Base-by-base conservation (phyloP, 75 land plant species). In the Pseudotsuga menziesii region DNA sequence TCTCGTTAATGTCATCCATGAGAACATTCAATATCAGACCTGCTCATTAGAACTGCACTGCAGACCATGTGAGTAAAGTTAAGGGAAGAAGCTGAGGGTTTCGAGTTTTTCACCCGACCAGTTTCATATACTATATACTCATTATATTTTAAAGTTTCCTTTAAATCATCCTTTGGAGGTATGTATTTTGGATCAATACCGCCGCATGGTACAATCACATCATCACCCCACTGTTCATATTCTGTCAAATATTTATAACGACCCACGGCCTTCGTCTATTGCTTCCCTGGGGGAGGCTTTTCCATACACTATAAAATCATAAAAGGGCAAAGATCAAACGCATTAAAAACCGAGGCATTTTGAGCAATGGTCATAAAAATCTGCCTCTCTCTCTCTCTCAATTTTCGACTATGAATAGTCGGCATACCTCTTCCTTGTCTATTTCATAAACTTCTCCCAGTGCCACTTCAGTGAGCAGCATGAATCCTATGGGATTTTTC, bases 381-480 rank as follows among this genome's bases (percentile, higher is more conserved):
- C 4, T 58, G 59, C 75, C 39, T 12, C 3, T 41, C 44, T 41
- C 4, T 5, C 44, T 41, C 0, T 41, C n/a, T 0, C 23, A 20
- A n/a, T 61, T 32, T 5, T 41, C n/a, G 48, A 74, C 29, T 13
- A 32, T 26, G 7, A 57, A 29, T 5, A 4, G 56, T 56, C 9
- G 7, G 64, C 73, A 76, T 57, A 96, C 99, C 87, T 83, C 56
- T 8, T 97, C 98, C 58, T 78, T 82, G 80, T 85, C 94, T 41
- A 93, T 85, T 76, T 94, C 93, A 61, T 94, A 71, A 5, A 90
- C 83, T 61, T 92, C 87, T 19, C 99, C 99, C 61, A 96, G 69
- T 4, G 97, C 94, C 77, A 96, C 99, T 81, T 96, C 99, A 81
- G 90, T 90, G n/a, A 96, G 89, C 59, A 96, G 88, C 95, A 96